These are phyloP conservation scores for Lepidium africanum DNA, from an alignment of 345 rosid genomes.

Conservation along the genomic window DNA sequence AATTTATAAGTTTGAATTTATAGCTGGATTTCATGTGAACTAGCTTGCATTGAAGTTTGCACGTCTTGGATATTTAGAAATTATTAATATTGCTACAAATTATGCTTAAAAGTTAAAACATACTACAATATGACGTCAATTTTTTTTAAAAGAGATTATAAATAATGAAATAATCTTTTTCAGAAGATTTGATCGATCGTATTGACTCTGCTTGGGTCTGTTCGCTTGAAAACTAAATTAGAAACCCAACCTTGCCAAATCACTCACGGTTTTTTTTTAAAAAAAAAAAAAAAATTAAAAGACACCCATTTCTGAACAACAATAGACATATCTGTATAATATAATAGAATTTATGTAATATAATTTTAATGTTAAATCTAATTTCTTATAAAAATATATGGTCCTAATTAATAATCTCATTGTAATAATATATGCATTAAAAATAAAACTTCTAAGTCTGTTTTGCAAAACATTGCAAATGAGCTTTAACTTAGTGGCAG, in stretches of 20 bases:
- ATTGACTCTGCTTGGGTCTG: background rate
- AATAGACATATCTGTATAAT: too few species aligned
- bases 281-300: too few species aligned
- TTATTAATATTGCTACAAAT: background rate
- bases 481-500: too few species aligned
- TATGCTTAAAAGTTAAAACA: background rate
- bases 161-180: too few species aligned
- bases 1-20: background rate
- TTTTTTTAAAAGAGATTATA: background rate
- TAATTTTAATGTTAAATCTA: too few species aligned
- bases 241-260: background rate
- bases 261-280: background rate
- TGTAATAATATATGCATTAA: too few species aligned
- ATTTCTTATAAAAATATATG: too few species aligned
- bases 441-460: too few species aligned
- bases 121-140: background rate
- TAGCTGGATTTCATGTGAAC: conserved; percentile 18
- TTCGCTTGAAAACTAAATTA: background rate
- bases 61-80: background rate
- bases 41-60: conserved; percentile 12
- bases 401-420: too few species aligned
- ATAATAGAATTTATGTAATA: too few species aligned
- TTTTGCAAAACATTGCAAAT: too few species aligned
- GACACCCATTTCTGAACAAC: background rate
- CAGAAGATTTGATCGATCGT: background rate